Evolutionary conservation across 2,329 filamentous ascomycete species (phyloP), one percentile per base, ranked within the genome.

Genomic region (Paraconiothyrium brasiliense): DNA sequence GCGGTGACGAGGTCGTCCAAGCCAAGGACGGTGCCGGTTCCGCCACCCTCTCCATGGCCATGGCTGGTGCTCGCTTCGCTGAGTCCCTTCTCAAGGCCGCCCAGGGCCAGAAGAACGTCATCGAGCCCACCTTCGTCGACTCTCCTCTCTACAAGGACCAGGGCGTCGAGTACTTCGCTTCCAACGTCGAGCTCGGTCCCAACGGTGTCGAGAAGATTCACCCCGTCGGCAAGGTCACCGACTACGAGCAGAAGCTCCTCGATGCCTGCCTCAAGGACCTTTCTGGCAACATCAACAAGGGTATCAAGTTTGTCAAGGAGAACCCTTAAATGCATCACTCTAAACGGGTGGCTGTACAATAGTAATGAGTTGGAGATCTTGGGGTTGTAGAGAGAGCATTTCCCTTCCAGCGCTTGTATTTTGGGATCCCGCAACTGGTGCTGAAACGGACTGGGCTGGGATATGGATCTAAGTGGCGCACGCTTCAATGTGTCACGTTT

Each of bases 1-100:
- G 95, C 82, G 94, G 94, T 87, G 94, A 98, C 81, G 94, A 98
- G 90, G 94, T 98, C 72, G 94, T 98, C 85, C 89, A 97, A 89
- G 95, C 94, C 84, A 98, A 98, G 92, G 94, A 94, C 80, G 95
- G 94, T 83, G 93, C 94, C 77, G 94, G 94, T 75, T 97, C 93
- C 72, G 94, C 94, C 80, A 98, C 94, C 68, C 92, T 98, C 74
- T 97, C 93, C 85, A 99, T 99, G 94, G 94, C 94, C 78, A 94
- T 97, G 89, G 94, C 94, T 71, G 94, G 94, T 84, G 88, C 87
- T 68, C 87, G 88, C 72, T 90, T 91, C 82, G 93, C 95, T 74
- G 94, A 98, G 86, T 93, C 91, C 72, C 85, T 99, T 76, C 91
- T 99, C 84, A 94, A 93, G 83, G 95, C 95, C 75, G 85, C 91